phyloP scores from a whole-genome alignment of 23 red algal species.

The Rhodosorus marinus region DNA sequence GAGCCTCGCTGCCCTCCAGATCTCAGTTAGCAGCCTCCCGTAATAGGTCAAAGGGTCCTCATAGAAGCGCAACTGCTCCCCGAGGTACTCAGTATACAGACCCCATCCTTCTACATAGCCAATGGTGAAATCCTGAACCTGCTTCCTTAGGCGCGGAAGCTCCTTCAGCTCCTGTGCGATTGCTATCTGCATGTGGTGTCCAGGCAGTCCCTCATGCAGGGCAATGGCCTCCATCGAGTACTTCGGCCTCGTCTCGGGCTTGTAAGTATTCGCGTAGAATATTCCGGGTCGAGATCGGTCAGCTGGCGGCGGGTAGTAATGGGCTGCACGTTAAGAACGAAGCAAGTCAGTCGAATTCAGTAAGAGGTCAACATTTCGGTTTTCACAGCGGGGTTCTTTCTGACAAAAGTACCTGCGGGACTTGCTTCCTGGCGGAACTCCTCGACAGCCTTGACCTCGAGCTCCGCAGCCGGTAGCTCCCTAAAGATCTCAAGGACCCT shows the following conservation, averaged over 20 bases:
- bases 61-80: constrained; percentile 3
- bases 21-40: constrained; percentile 5
- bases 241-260: constrained; percentile 1
- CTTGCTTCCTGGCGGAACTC: constrained; percentile 8
- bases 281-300: too few relatives aligned
- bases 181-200: constrained; percentile 12
- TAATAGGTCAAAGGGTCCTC: background rate
- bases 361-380: too few relatives aligned
- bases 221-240: constrained; percentile 5
- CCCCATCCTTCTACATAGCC: constrained; percentile 17
- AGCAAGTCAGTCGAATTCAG: too few relatives aligned
- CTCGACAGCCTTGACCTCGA: constrained; percentile 5
- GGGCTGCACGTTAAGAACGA: too few relatives aligned
- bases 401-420: too few relatives aligned
- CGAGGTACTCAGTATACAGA: constrained; percentile 9
- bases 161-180: too few relatives aligned
- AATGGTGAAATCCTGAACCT: constrained; percentile 5
- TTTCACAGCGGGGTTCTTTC: too few relatives aligned
- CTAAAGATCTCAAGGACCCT: constrained; percentile 1
- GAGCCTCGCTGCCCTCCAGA: constrained; percentile 7
- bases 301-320: too few relatives aligned
- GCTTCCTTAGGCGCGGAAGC: constrained; percentile 1
- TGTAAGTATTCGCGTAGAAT: constrained; percentile 8
- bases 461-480: background rate
- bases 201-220: constrained; percentile 10